Percentiles rank a stretch among this genome's conserved stretches.
phyloP scores from a whole-genome alignment of 495 filamentous ascomycete species.

The Penicillium mononematosum region DNA sequence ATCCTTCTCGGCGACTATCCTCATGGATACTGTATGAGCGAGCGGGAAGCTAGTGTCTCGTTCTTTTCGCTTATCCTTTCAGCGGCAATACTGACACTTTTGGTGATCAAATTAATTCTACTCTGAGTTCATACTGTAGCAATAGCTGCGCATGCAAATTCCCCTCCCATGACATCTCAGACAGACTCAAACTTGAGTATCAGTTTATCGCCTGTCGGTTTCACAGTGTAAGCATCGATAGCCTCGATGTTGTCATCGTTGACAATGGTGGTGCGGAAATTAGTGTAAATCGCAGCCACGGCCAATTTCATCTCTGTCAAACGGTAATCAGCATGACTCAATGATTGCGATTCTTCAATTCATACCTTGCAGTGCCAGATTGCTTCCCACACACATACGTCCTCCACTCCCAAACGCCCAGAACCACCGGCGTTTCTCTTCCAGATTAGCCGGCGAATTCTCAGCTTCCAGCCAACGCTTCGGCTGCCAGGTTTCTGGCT shows the following conservation, averaged over 20 bases:
- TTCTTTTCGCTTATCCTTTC: background rate
- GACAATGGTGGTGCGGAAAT: conserved; percentile 58
- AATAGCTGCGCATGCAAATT: background rate
- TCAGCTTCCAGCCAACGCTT: conserved; percentile 57
- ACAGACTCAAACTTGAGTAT: conserved; percentile 42
- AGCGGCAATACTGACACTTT: background rate
- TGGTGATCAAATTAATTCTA: conserved; percentile 19
- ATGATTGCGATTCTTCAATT: conserved; percentile 4
- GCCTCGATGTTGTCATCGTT: conserved; percentile 60
- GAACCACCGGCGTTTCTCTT: conserved; percentile 66
- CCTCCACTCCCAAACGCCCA: conserved; percentile 86
- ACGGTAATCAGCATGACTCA: conserved; percentile 9
- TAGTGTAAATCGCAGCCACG: conserved; percentile 62
- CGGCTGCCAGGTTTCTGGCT: conserved; percentile 60
- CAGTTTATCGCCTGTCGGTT: conserved; percentile 50
- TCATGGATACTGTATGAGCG: no score
- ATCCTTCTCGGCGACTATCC: no score
- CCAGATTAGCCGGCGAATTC: conserved; percentile 36
- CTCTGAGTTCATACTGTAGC: conserved; percentile 11
- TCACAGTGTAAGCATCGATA: conserved; percentile 64
- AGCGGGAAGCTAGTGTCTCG: no score
- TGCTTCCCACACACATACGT: conserved; percentile 80
- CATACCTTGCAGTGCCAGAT: conserved; percentile 74
- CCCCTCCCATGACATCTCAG: background rate
- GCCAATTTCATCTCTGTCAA: conserved; percentile 48